Evolutionary conservation across 169 alveolate species (phyloP).

Genomic region (Plasmodium sp.): DNA sequence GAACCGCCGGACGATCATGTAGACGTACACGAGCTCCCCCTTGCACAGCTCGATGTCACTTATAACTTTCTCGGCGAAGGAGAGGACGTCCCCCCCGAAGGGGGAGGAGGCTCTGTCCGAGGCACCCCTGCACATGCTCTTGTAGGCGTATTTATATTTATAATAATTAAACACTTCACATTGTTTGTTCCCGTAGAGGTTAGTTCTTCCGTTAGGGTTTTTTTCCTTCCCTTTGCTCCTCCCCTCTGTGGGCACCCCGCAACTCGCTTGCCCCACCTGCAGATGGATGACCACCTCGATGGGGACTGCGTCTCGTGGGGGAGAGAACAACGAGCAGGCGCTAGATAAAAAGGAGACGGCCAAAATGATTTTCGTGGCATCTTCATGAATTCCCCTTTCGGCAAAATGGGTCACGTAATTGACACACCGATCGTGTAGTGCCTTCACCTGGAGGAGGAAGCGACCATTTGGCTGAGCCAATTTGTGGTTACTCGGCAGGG

Average conservation of each 20-base stretch:
- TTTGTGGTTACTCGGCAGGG: not conserved
- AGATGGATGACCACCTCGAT: not conserved
- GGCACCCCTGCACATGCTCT: not conserved
- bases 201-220: not conserved
- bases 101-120: not conserved
- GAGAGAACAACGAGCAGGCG: not conserved
- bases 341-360: not conserved
- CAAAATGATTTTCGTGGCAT: not conserved
- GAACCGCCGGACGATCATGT: constrained; percentile 2
- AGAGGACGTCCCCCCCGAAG: not conserved
- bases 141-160: constrained; percentile 24
- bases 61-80: constrained; percentile 11
- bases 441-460: not conserved
- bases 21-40: constrained; percentile 25
- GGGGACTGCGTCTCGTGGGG: not conserved
- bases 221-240: not conserved
- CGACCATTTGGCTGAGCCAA: not conserved
- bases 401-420: not conserved
- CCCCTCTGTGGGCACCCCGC: not conserved
- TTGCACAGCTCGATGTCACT: constrained; percentile 39
- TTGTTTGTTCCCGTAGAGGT: not conserved
- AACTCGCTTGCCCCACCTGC: not conserved
- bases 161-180: constrained; percentile 18
- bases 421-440: not conserved
- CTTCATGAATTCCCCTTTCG: not conserved